These are phyloP conservation scores for Sugiyamaella neomexicana DNA, from an alignment of 1,139 yeast species.

Conservation along the genomic window DNA sequence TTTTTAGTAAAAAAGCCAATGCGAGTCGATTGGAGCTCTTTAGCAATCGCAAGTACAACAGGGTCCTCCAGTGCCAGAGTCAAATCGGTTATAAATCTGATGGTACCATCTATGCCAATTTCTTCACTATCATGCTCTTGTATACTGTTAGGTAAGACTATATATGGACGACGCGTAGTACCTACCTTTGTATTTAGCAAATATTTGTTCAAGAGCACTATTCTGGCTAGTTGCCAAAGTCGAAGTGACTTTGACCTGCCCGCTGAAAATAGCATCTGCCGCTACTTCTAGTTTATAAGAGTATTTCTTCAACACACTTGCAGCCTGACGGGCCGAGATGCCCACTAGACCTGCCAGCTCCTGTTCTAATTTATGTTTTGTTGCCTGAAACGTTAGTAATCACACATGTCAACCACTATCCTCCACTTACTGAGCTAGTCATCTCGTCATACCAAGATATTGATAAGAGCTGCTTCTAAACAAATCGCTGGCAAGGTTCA, in stretches of 20 bases:
- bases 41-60: constrained; percentile 67
- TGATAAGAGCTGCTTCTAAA: too few relatives aligned
- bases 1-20: constrained; percentile 59
- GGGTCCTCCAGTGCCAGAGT: constrained; percentile 73
- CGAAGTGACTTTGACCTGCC: constrained; percentile 18
- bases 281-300: constrained; percentile 29
- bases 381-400: constrained; percentile 2
- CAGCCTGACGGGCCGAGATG: constrained; percentile 23
- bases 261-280: constrained; percentile 27
- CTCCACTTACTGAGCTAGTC: constrained; percentile 8
- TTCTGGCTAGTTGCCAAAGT: not conserved
- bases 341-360: constrained; percentile 23
- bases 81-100: constrained; percentile 63
- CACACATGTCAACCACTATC: too few relatives aligned
- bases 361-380: constrained; percentile 7
- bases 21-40: constrained; percentile 61
- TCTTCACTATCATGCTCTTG: constrained; percentile 31
- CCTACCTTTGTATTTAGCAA: constrained; percentile 28
- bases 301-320: constrained; percentile 24
- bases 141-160: not conserved
- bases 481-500: not conserved
- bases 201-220: constrained; percentile 25
- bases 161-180: too few relatives aligned
- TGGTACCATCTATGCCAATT: constrained; percentile 75
- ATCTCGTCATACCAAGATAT: not conserved